These are phyloP conservation scores for Dipsacomyces acuminosporus DNA, from an alignment of 371 early-diverging fungal genomes.

Conservation along the genomic window DNA sequence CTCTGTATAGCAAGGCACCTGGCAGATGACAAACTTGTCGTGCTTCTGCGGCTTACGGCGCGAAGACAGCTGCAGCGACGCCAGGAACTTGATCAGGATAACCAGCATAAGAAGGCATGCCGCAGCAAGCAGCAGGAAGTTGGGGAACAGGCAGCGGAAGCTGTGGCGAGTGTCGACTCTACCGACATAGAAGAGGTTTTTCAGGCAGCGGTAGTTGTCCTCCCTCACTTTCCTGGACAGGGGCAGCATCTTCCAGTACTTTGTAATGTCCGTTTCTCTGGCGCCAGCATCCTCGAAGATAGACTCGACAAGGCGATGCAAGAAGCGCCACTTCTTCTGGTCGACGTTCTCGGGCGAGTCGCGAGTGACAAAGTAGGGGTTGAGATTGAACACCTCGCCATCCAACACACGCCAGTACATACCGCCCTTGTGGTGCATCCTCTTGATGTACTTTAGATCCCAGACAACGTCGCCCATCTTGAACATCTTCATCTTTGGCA, in stretches of 20 bases:
- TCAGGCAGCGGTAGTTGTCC: constrained; percentile 61
- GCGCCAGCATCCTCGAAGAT: constrained; percentile 43
- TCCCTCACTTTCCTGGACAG: constrained; percentile 4
- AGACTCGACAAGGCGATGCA: constrained; percentile 51
- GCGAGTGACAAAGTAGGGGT: constrained; percentile 51
- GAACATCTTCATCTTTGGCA: constrained; percentile 50
- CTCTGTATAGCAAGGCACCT: constrained; percentile 97
- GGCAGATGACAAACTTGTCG: constrained; percentile 88
- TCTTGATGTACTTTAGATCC: constrained; percentile 52
- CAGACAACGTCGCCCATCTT: constrained; percentile 54
- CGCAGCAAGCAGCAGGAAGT: constrained; percentile 76
- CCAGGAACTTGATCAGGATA: constrained; percentile 84
- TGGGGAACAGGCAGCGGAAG: constrained; percentile 78
- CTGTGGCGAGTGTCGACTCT: constrained; percentile 79
- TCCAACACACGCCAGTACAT: constrained; percentile 57
- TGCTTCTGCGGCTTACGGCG: constrained; percentile 71
- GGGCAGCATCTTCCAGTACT: constrained; percentile 45
- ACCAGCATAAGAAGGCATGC: constrained; percentile 78
- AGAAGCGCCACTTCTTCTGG: constrained; percentile 64
- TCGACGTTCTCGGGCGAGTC: constrained; percentile 46
- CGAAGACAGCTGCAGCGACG: constrained; percentile 77
- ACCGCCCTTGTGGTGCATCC: constrained; percentile 53
- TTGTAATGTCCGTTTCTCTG: constrained; percentile 39
- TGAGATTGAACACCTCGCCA: constrained; percentile 58
- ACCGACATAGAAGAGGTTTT: constrained; percentile 65